A percentile compares a stretch with the other conserved stretches of the same genome.
These are phyloP conservation scores for Pyrus pyrifolia DNA, from an alignment of 306 rosid genomes.

Conservation along the genomic window DNA sequence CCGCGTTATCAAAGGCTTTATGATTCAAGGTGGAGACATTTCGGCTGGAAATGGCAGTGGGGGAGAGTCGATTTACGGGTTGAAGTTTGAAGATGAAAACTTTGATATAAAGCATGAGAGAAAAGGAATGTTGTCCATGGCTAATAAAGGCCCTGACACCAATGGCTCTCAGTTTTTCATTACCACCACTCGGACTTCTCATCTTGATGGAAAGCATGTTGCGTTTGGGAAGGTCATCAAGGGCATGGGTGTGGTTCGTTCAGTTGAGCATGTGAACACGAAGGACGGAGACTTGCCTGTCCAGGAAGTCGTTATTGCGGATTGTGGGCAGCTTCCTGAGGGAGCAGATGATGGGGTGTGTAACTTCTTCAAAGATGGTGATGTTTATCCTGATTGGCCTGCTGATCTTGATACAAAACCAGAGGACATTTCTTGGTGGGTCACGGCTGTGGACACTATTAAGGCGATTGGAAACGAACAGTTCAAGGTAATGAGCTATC, in stretches of 20 bases:
- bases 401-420: slow-evolving; percentile 51
- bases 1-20: slow-evolving; percentile 66
- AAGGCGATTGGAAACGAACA: slow-evolving; percentile 63
- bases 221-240: slow-evolving; percentile 62
- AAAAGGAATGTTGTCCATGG: slow-evolving; percentile 70
- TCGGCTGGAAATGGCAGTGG: slow-evolving; percentile 62
- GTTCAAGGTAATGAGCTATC: slow-evolving; percentile 40
- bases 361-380: slow-evolving; percentile 70
- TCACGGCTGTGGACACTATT: slow-evolving; percentile 44
- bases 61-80: slow-evolving; percentile 69
- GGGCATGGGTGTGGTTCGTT: slow-evolving; percentile 73
- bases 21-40: slow-evolving; percentile 80
- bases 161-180: slow-evolving; percentile 70
- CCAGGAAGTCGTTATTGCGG: slow-evolving; percentile 39
- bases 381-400: slow-evolving; percentile 66
- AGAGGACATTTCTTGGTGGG: slow-evolving; percentile 69
- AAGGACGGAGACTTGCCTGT: slow-evolving; percentile 39
- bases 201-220: slow-evolving; percentile 76
- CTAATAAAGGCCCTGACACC: slow-evolving; percentile 52
- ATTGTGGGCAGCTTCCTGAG: slow-evolving; percentile 57
- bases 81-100: slow-evolving; percentile 60
- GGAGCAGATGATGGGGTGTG: slow-evolving; percentile 54
- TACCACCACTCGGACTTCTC: slow-evolving; percentile 43
- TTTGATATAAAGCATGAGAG: slow-evolving; percentile 71
- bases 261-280: slow-evolving; percentile 37